A percentile compares a stretch with the other conserved stretches of the same genome.
phyloP scores from a whole-genome alignment of 2,329 filamentous ascomycete species.

The Paracoccidioides brasiliensis region DNA sequence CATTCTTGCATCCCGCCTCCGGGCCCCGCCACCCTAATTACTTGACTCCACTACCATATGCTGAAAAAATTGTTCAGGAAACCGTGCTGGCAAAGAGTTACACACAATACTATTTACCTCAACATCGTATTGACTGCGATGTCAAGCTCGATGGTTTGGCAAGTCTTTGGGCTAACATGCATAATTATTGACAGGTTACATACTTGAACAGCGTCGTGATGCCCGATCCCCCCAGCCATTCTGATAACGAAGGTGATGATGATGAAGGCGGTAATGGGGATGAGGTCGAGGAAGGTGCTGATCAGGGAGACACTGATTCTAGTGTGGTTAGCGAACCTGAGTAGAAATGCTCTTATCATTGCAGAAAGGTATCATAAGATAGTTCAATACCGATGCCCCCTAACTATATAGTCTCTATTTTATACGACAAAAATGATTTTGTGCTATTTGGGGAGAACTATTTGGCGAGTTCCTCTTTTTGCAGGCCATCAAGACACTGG shows the following conservation, averaged over 20 bases:
- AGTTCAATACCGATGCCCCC: not conserved
- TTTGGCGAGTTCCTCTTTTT: not conserved
- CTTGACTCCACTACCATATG: not conserved
- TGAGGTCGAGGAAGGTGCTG: constrained; percentile 7
- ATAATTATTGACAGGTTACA: constrained; percentile 40
- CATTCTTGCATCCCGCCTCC: not conserved
- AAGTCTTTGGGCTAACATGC: constrained; percentile 16
- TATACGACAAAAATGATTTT: not conserved
- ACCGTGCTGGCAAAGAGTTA: not conserved
- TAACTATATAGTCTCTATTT: not conserved
- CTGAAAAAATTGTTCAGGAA: not conserved
- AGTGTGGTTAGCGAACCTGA: not conserved
- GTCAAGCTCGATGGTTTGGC: not conserved
- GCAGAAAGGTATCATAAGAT: constrained; percentile 5
- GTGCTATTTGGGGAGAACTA: not conserved
- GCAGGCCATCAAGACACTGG: not conserved
- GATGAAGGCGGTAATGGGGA: constrained; percentile 9
- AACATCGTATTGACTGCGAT: not conserved
- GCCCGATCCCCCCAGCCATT: constrained; percentile 54
- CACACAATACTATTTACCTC: not conserved
- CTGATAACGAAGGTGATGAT: constrained; percentile 23
- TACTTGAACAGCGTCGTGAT: constrained; percentile 62
- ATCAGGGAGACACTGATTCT: constrained; percentile 6
- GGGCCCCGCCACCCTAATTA: not conserved
- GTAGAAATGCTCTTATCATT: not conserved